Evolutionary conservation across 768 basidiomycete species (phyloP), one percentile per base, ranked within the genome.

Genomic region (Suillus subluteus): DNA sequence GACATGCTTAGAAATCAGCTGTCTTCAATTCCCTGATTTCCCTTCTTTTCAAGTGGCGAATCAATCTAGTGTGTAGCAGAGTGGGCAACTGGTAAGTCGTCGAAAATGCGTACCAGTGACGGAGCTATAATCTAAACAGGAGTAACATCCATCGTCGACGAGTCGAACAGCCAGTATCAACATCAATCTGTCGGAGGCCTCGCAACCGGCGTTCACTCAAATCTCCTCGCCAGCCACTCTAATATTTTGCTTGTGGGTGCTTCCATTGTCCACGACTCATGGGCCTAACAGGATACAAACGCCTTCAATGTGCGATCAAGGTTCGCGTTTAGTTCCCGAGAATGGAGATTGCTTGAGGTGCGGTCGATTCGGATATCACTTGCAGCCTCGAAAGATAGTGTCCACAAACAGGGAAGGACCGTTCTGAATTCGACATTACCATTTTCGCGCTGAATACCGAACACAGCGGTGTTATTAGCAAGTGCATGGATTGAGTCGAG

Each of bases 171-270:
- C n/a, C n/a, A n/a, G 77, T 12, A 91, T 73, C 23, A 84, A 67
- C 0, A 82, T 82, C 35, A 92, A 65, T 32, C 91, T 72, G 4
- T 21, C 8, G 18, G 18, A 21, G 40, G 4, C 43, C 12, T 4
- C 9, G 44, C 16, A 63, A 2, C 62, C 11, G 26, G 26, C 26
- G 66, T 40, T 40, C n/a, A 9, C 15, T 1, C 2, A 18, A 97
- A 40, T 65, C 95, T 83, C 72, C 94, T 83, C 3, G 98, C 94
- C 30, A 99, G 86, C 96, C 96, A 99, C 73, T 99, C 98, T 38
- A 98, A 74, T 9, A 93, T 86, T 75, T 91, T 95, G n/a, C 88
- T 89, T 0, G 94, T 86, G 0, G 94, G 91, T 46, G 87, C 37
- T 37, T 37, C 37, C 2, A 37, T 37, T 37, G 37, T 37, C 8